phyloP scores from a whole-genome alignment of 805 yeast species.

The Candida berthetii region DNA sequence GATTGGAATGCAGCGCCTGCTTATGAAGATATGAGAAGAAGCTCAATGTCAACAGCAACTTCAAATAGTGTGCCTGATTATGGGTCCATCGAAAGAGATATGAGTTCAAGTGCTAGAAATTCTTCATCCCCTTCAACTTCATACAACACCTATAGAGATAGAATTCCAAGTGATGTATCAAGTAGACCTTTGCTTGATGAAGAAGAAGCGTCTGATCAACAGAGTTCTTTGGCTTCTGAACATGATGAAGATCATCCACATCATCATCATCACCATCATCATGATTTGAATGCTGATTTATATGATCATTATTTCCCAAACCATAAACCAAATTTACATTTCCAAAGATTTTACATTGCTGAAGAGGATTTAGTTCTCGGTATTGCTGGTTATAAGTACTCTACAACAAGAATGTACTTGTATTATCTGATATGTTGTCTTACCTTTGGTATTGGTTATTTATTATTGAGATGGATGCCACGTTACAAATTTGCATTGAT shows the following conservation, averaged over 20 bases:
- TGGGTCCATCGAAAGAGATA: constrained; percentile 10
- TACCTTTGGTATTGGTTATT: constrained; percentile 69
- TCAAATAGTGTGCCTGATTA: constrained; percentile 12
- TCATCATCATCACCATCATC: constrained; percentile 11
- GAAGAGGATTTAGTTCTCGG: constrained; percentile 95
- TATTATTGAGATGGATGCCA: constrained; percentile 84
- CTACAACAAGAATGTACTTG: constrained; percentile 33
- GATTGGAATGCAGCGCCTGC: constrained; percentile 54
- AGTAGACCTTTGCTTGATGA: constrained; percentile 22
- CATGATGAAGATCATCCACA: constrained; percentile 16
- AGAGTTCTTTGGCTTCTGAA: constrained; percentile 25
- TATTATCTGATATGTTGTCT: constrained; percentile 49
- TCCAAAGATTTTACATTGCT: constrained; percentile 85
- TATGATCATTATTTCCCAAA: constrained; percentile 40
- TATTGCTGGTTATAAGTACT: constrained; percentile 79
- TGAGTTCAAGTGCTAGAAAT: constrained; percentile 10
- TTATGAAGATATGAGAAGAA: constrained; percentile 38
- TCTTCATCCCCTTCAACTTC: constrained; percentile 25
- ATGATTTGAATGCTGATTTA: constrained; percentile 21
- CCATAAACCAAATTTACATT: constrained; percentile 36
- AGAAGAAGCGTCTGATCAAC: constrained; percentile 18
- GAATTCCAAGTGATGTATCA: constrained; percentile 29
- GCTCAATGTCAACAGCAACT: constrained; percentile 23
- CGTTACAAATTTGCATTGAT: constrained; percentile 57
- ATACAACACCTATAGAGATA: constrained; percentile 28